Conservation (phyloP, 2,329 filamentous ascomycete genomes). For the Xylariaceae sp. region DNA sequence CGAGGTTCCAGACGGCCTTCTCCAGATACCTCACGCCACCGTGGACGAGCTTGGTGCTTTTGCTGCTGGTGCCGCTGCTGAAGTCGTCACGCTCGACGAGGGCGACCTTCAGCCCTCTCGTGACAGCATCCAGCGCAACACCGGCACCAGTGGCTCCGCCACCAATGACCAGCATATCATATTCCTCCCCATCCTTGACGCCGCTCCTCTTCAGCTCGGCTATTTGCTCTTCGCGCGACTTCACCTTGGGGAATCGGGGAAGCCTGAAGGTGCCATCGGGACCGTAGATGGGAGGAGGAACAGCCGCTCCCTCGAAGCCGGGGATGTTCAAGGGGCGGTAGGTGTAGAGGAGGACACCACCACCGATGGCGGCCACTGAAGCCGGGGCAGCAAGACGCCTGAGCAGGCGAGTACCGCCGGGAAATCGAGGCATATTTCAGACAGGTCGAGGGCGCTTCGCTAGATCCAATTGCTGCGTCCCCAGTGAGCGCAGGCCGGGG, state of each 20-base stretch:
- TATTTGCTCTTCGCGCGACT: constrained; percentile 57
- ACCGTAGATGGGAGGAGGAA: constrained; percentile 63
- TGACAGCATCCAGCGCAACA: constrained; percentile 64
- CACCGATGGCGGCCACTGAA: constrained; percentile 32
- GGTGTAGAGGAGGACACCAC: constrained; percentile 39
- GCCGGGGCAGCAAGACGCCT: constrained; percentile 38
- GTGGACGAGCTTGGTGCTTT: constrained; percentile 72
- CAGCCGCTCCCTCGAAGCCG: constrained; percentile 58
- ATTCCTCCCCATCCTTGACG: constrained; percentile 38
- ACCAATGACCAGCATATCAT: constrained; percentile 64
- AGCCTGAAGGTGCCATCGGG: constrained; percentile 61
- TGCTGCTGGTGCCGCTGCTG: constrained; percentile 64
- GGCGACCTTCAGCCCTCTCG: constrained; percentile 63
- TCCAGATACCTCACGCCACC: constrained; percentile 68
- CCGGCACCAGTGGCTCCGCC: constrained; percentile 65
- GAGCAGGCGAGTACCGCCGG: constrained; percentile 24
- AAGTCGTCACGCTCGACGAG: constrained; percentile 68
- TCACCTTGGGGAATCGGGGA: constrained; percentile 57
- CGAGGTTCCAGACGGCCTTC: constrained; percentile 68
- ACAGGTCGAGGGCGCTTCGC: constrained; percentile 2
- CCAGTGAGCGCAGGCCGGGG: constrained; percentile 2
- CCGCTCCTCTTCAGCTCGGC: constrained; percentile 45
- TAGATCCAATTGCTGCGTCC: constrained; percentile 2
- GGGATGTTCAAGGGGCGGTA: constrained; percentile 68
- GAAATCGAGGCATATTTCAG: constrained; percentile 22